Conservation (phyloP, 2,329 filamentous ascomycete species). For the Aureobasidium sp. region DNA sequence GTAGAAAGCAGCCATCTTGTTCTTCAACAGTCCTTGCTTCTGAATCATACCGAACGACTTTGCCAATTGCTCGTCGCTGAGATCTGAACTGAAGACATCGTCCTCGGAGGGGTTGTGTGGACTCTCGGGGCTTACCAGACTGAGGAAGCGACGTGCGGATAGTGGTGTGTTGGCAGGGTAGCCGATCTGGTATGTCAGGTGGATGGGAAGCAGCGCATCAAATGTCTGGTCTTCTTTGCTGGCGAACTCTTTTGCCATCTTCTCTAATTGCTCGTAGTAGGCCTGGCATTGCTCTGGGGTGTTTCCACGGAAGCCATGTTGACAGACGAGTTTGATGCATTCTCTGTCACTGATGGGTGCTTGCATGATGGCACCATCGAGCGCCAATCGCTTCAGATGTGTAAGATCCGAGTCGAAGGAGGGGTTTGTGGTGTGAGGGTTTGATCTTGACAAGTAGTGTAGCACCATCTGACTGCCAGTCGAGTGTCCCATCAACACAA, state of each 20-base stretch:
- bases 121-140: slow-evolving; percentile 18
- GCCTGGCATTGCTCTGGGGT: slow-evolving; percentile 14
- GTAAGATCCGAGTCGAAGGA: slow-evolving; percentile 15
- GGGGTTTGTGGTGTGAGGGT: slow-evolving; percentile 15
- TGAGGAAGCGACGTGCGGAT: slow-evolving; percentile 17
- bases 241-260: slow-evolving; percentile 20
- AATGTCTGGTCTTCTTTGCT: slow-evolving; percentile 15
- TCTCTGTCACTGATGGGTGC: slow-evolving; percentile 19
- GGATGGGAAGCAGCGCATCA: slow-evolving; percentile 28
- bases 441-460: slow-evolving; percentile 18
- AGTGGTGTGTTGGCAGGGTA: slow-evolving; percentile 21
- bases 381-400: slow-evolving; percentile 14
- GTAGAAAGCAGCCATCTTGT: slow-evolving; percentile 31
- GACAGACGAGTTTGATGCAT: slow-evolving; percentile 15
- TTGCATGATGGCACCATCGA: slow-evolving; percentile 22
- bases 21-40: slow-evolving; percentile 22
- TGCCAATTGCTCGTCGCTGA: slow-evolving; percentile 24
- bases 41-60: slow-evolving; percentile 28
- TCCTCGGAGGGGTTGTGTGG: slow-evolving; percentile 17
- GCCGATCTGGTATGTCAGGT: slow-evolving; percentile 22
- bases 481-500: slow-evolving; percentile 19
- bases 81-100: slow-evolving; percentile 20
- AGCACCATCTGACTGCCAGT: slow-evolving; percentile 19
- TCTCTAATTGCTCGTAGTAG: slow-evolving; percentile 15
- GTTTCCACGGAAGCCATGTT: slow-evolving; percentile 16